These are phyloP conservation scores for Chimonanthus salicifolius DNA, from an alignment of 164 flowering plant genomes.

Conservation along the genomic window DNA sequence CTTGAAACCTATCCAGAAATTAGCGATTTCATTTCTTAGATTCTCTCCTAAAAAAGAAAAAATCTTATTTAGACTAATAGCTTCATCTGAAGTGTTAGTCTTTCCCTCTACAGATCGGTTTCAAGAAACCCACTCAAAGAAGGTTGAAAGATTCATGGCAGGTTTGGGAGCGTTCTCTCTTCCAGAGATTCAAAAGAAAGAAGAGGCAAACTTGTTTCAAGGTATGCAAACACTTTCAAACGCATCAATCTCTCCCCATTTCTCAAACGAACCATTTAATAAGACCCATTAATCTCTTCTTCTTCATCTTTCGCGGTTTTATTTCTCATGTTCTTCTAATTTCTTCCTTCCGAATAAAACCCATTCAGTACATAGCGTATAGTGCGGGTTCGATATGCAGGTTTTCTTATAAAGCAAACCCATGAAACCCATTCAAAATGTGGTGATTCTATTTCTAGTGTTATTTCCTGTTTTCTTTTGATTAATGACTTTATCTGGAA, in stretches of 20 bases:
- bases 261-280: background rate
- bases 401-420: slow-evolving; percentile 1
- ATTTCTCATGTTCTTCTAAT: too few species aligned
- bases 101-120: too few species aligned
- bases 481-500: background rate
- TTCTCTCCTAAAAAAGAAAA: background rate
- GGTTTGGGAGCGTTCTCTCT: background rate
- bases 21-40: background rate
- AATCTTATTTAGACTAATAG: too few species aligned
- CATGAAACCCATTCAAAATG: background rate
- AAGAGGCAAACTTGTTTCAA: background rate
- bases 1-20: too few species aligned
- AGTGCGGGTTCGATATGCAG: background rate
- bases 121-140: too few species aligned
- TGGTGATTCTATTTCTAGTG: background rate
- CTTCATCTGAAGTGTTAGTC: too few species aligned
- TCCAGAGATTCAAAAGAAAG: background rate
- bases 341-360: too few species aligned
- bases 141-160: background rate
- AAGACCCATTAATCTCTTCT: background rate
- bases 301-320: background rate
- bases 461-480: background rate
- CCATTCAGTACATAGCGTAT: too few species aligned
- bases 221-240: background rate
- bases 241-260: background rate